Conservation (phyloP, 305 asterid genomes). For the Fraxinus latifolia region DNA sequence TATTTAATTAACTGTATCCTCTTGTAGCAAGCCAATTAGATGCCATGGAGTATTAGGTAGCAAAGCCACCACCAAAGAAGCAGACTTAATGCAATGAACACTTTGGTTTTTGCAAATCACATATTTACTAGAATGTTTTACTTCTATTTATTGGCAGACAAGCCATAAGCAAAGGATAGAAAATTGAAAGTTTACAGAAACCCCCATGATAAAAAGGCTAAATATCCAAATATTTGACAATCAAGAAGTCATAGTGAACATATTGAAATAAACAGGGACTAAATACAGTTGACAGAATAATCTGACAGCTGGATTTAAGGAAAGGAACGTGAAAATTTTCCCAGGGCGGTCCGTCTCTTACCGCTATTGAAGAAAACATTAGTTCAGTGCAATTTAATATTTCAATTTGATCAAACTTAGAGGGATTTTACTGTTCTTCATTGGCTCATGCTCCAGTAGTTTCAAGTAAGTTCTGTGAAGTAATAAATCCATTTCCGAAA, state of each 20-base stretch:
- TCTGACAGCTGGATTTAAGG: conserved; percentile 1
- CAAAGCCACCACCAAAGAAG: conserved; percentile 6
- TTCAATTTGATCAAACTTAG: background rate
- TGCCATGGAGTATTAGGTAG: background rate
- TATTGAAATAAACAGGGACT: background rate
- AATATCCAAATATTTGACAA: conserved; percentile 9
- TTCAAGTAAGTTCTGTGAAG: conserved; percentile 4
- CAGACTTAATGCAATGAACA: background rate
- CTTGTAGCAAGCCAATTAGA: conserved; percentile 3
- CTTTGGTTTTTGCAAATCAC: background rate
- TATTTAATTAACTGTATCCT: background rate
- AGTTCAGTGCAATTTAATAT: background rate
- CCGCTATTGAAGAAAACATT: background rate
- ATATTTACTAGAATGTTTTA: conserved; percentile 2
- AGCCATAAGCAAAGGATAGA: conserved; percentile 8
- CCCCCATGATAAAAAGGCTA: conserved; percentile 7
- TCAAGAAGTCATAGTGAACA: background rate
- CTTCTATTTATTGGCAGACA: background rate
- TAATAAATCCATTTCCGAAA: background rate
- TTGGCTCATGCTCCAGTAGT: background rate
- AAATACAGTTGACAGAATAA: background rate
- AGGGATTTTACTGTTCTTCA: background rate
- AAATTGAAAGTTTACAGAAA: background rate
- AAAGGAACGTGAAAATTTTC: background rate
- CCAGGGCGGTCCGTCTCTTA: background rate